These are phyloP conservation scores for Candida saitoana DNA, from an alignment of 805 yeast genomes.

Conservation along the genomic window DNA sequence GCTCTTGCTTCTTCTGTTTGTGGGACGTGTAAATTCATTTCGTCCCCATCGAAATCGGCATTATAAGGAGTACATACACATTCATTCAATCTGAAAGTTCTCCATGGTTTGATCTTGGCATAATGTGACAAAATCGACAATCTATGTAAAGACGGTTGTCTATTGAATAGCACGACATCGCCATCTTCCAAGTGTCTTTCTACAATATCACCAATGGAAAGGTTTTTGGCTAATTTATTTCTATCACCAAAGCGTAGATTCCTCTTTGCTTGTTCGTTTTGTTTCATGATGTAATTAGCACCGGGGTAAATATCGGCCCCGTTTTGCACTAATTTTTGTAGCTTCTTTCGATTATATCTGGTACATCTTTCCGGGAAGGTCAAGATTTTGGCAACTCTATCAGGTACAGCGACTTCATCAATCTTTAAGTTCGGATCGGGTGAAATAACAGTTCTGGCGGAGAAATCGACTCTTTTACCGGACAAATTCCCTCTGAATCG, in stretches of 20 bases:
- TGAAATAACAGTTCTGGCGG: conserved; percentile 96
- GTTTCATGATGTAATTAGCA: conserved; percentile 85
- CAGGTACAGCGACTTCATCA: conserved; percentile 98
- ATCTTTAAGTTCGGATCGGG: conserved; percentile 95
- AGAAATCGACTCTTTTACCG: conserved; percentile 97
- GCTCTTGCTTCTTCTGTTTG: conserved; percentile 99
- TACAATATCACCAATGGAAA: conserved; percentile 85
- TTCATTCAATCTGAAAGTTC: conserved; percentile 93
- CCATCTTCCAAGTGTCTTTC: conserved; percentile 98
- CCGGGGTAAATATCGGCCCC: conserved; percentile 95
- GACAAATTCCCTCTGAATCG: conserved; percentile 97
- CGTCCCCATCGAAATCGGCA: conserved; percentile 99
- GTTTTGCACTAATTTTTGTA: conserved; percentile 67
- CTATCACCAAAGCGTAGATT: conserved; percentile 88
- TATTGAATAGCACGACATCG: conserved; percentile 89
- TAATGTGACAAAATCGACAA: conserved; percentile 90
- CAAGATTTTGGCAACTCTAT: conserved; percentile 88
- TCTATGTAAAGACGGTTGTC: conserved; percentile 97
- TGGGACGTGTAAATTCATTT: conserved; percentile 97
- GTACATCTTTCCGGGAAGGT: conserved; percentile 96
- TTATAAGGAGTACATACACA: conserved; percentile 99
- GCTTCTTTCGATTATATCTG: conserved; percentile 73
- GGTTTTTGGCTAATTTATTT: conserved; percentile 64
- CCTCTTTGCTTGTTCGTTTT: conserved; percentile 79
- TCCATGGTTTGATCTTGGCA: conserved; percentile 96